Evolutionary conservation across 202 grass and related monocot species (phyloP), one percentile per base, ranked within the genome.

Genomic region (Saccharum hybrid): DNA sequence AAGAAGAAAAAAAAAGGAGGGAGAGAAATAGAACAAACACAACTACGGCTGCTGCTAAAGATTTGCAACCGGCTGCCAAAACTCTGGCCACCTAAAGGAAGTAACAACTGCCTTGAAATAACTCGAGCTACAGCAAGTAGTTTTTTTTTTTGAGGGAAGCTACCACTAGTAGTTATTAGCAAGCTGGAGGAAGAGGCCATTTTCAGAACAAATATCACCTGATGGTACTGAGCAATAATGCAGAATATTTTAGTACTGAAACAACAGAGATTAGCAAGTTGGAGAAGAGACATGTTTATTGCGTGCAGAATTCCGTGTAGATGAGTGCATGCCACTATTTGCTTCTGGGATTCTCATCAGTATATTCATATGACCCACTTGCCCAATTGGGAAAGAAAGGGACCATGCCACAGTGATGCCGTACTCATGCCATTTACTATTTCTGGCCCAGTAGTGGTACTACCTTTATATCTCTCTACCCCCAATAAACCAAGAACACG

Each of bases 311-410:
- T 30, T 38, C 18, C 11, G 60, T 48, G 61, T 62, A 79, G 18
- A 65, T 3, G 70, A 33, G 36, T 83, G 84, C 80, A 80, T 87
- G 84, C 52, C 39, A 66, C 84, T 80, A 90, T 81, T 80, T 84
- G 81, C 54, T 83, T 70, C 68, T 54, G 36, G 63, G 64, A 76
- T 84, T 68, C 75, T 69, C 75, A 12, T 82, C 46, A n/a, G 16
- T 63, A 81, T 28, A 28, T 28, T 28, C 28, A 28, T 28, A 28
- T 28, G 28, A 28, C 88, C 76, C 84, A 87, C 84, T 84, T 90
- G 81, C 88, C 81, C 70, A 84, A 72, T 76, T 76, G 64, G 81
- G 88, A 76, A 74, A 84, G 88, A 72, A 82, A 87, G 84, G 88
- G 82, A 77, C 76, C 52, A 70, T 66, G n/a, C 37, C 74, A 71